phyloP scores from a whole-genome alignment of 352 stramenopile species.

The Globisporangium takayamanum region DNA sequence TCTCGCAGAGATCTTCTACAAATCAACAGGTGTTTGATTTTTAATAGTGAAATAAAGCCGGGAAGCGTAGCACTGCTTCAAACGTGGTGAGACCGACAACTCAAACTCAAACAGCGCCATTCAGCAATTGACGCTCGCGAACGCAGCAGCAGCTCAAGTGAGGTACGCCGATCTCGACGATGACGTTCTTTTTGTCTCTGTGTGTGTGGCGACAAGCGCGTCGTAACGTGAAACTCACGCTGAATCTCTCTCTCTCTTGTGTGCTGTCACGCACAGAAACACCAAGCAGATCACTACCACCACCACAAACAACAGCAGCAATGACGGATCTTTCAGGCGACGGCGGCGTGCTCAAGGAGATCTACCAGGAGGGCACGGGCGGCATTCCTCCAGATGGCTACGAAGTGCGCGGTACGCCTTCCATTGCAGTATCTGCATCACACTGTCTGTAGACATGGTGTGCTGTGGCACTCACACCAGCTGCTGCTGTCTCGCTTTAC shows the following conservation, averaged over 20 bases:
- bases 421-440: not conserved
- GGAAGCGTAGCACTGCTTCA: no score
- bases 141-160: not conserved
- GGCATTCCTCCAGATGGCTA: slow-evolving; percentile 72
- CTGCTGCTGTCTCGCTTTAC: not conserved
- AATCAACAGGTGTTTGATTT: no score
- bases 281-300: not conserved
- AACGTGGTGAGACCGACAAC: no score
- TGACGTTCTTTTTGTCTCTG: no score
- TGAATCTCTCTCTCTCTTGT: not conserved
- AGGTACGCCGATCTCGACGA: no score
- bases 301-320: slow-evolving; percentile 10
- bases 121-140: slow-evolving; percentile 8
- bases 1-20: no score
- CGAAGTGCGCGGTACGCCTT: slow-evolving; percentile 56
- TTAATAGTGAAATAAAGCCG: no score
- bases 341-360: slow-evolving; percentile 90
- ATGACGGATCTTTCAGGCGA: slow-evolving; percentile 81
- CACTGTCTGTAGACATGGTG: not conserved
- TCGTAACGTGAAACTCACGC: no score
- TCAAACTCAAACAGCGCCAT: not conserved
- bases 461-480: not conserved
- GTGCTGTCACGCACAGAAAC: no score
- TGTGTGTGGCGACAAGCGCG: no score
- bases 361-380: slow-evolving; percentile 83